Base-by-base conservation (phyloP, 129 eudicot species). In the Dittrichia graveolens region DNA sequence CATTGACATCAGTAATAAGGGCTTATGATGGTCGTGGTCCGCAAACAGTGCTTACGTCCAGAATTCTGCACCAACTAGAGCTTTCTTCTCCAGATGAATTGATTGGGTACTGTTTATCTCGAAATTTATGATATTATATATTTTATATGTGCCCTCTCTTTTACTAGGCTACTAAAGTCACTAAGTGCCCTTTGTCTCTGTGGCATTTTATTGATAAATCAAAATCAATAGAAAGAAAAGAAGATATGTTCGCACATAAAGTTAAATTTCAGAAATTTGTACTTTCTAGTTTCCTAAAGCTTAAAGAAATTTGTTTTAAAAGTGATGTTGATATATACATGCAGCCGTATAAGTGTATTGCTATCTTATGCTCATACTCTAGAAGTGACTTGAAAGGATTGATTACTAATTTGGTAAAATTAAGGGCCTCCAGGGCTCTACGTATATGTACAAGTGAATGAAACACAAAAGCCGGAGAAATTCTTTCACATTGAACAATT, bases 1-100 rank as follows among this genome's bases (percentile, higher is more conserved):
- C 95, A 59, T 83, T 93, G 86, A 93, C 98, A 52, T 90, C 98
- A 6, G 87, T 87, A 41, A 74, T 93, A 74, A 85, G 96, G 85
- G 96, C 96, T 76, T 83, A 90, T 82, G 98, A 93, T 78, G 98
- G 98, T 61, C 96, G 98, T 67, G 98, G 98, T 63, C 98, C 92
- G 1, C 72, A 57, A 69, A 89, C 98, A 47, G 72, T 79, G 75
- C 95, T 93, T 80, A 84, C 91, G 18, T 15, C 59, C 53, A 78
- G 81, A 39, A 89, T 92, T 45, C 79, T 92, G 47, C 83, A 81
- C 8, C 62, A 64, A 40, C 96, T 92, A 15, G 79, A 86, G 67
- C 96, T 92, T 78, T 79, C 91, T 69, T 89, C 91, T n/a, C 91
- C 98, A 4, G 96, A 89, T 85, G 96, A 92, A 74, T 85, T 92